Conservation (phyloP, 1,284 basidiomycete genomes). For the Kwoniella shivajii region DNA sequence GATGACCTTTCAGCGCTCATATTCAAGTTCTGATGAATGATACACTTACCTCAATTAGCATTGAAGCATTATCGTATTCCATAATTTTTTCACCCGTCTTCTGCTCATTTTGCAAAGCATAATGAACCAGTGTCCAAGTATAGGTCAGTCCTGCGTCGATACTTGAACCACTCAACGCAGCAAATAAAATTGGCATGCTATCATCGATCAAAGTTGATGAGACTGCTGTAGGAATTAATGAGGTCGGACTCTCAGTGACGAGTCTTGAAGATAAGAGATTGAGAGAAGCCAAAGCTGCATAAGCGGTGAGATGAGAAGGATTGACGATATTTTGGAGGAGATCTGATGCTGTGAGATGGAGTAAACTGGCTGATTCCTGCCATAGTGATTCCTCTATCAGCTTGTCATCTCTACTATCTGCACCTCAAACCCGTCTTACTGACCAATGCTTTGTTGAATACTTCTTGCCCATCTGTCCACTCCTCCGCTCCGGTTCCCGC, state of each 20-base stretch:
- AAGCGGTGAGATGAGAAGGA: conserved; percentile 27
- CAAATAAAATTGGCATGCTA: conserved; percentile 35
- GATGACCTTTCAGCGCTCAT: no score
- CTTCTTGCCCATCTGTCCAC: conserved; percentile 16
- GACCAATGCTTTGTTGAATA: conserved; percentile 21
- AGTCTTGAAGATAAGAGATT: conserved; percentile 30
- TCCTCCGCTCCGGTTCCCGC: conserved; percentile 8
- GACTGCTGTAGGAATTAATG: not conserved
- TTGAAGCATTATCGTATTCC: conserved; percentile 33
- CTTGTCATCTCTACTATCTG: no score
- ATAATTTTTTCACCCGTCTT: conserved; percentile 5
- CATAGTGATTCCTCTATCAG: no score
- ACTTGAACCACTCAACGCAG: conserved; percentile 17
- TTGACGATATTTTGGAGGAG: conserved; percentile 26
- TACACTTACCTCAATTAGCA: conserved; percentile 38
- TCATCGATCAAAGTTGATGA: conserved; percentile 22
- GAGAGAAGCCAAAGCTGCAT: conserved; percentile 33
- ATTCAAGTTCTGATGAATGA: not conserved
- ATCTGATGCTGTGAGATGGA: conserved; percentile 5
- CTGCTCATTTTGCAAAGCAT: not conserved
- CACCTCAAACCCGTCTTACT: not conserved
- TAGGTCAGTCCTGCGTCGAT: conserved; percentile 32
- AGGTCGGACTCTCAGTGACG: not conserved
- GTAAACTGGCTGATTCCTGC: not conserved
- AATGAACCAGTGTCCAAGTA: conserved; percentile 24